Evolutionary conservation across 2,329 filamentous ascomycete genomes (phyloP), one percentile per base, ranked within the genome.

Genomic region (Chalaropsis ovoidea): DNA sequence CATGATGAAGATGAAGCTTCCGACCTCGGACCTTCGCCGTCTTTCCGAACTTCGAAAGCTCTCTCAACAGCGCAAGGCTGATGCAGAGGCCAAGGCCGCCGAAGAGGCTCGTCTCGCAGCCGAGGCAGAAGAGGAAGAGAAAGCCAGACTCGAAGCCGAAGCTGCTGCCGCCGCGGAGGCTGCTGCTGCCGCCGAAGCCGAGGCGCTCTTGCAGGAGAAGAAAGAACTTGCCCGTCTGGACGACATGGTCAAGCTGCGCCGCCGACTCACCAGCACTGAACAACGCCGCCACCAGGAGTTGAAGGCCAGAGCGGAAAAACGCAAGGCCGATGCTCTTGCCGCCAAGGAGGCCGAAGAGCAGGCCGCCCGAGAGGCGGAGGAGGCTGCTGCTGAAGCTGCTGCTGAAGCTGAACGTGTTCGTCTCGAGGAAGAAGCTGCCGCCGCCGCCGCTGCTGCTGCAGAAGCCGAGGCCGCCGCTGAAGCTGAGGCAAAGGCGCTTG

Each of bases 341-440:
- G 71, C 67, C 17, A 70, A 70, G 22, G 71, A 75, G 56, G 72
- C 73, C 10, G 74, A 76, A 65, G 72, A 73, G 49, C 61, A 69
- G 41, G 70, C 65, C 58, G 52, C 68, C 17, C 66, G 69, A 52
- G 69, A 72, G 1, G 71, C 70, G 2, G 73, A 76, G 64, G 72
- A 74, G 60, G 66, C 61, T 1, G 66, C 63, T 27, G 73, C 75
- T 65, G 72, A 74, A 61, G 66, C 61, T 1, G 66, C 52, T 11
- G 64, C 63, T 11, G 66, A 65, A 22, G 63, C 63, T n/a, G 61
- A 61, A 24, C 52, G 52, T 47, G 49, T 52, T 31, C 42, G 61
- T 22, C 13, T 60, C n/a, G 65, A 52, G 54, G 65, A 61, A n/a
- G 61, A 67, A 24, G 66, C 52, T 43, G 62, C 56, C 4, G 61